Evolutionary conservation across 495 filamentous ascomycete species (phyloP), one percentile per base, ranked within the genome.

Genomic region (Talaromyces wortmannii): DNA sequence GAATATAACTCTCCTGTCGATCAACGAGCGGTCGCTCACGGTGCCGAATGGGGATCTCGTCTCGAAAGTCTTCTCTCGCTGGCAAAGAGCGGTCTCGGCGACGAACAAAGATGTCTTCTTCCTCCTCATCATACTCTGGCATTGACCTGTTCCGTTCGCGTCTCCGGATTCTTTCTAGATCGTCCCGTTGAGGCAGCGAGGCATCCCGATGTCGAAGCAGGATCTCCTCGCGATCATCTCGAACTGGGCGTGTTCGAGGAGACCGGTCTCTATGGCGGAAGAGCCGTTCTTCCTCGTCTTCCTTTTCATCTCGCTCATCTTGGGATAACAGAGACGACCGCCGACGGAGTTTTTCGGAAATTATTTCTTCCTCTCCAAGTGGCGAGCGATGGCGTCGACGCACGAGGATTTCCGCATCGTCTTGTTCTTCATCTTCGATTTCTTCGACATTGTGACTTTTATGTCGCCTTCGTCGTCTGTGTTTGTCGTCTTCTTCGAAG

Each of bases 1-100:
- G 68, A 45, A 66, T 57, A 6, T 68, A 62, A 30, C 66, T 52
- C 45, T 71, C 68, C 11, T 66, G 62, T 45, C 60, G 58, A 54
- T 62, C 62, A 31, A 46, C 57, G 1, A 56, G 47, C 5, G 49
- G 54, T 4, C 57, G 55, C 18, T 61, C 64, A 45, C 63, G 57
- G 40, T 61, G 66, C 17, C 66, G 56, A 15, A 59, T 55, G n/a
- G 59, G 17, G 45, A 63, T 45, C 29, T 67, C 60, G 7, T 67
- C 64, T 23, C 55, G 55, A 31, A 29, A 17, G 59, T 54, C 50
- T 42, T 56, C 23, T 55, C 23, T 56, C 51, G 47, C 55, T 16
- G 55, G 61, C 16, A 63, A 43, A 29, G 61, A 64, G 43, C 59
- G 56, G 32, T 61, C 57, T 15, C 55, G 55, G n/a, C 62, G 64